Evolutionary conservation across 805 yeast genomes (phyloP), one percentile per base, ranked within the genome.

Genomic region (Lachancea dasiensis): DNA sequence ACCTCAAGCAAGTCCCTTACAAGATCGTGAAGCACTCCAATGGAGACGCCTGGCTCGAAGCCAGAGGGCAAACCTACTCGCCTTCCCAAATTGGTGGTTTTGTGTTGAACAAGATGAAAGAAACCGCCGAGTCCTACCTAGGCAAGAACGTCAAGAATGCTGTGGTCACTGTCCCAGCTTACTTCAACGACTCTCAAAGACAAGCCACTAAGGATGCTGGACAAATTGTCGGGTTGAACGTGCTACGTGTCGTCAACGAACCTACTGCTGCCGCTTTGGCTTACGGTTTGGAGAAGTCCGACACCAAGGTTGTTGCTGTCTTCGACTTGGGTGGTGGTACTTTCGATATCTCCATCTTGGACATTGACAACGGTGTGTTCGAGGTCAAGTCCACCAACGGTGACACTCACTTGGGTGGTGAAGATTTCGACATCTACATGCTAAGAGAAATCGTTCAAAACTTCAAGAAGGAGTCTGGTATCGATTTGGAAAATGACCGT

Each of bases 311-410:
- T 46, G 95, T 87, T 55, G 97, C 97, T 46, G 97, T 87, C 50
- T 87, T 89, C 72, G 97, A 87, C 70, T 76, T 87, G 61, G 97
- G 97, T 79, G 97, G 97, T 68, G 97, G 97, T 79, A 87, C 97
- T 58, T 87, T 87, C 65, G 97, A 87, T 82, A 82, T 87, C 68
- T 87, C 97, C 55, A 85, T 87, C 64, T 76, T 87, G 62, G 97
- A 89, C 74, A 89, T 87, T 57, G 95, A 89, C 70, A 86, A 87
- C 63, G 97, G 97, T 75, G 97, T 87, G 51, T 87, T 87, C 58
- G 97, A 87, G 75, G 97, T 87, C 65, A 87, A 87, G 73, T 86
- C 96, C 47, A 87, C 97, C 61, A 89, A 89, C 69, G 97, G 94
- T 60, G 81, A 83, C 61, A 83, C 94, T 28, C 90, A 82, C 64